A percentile compares a stretch with the other conserved stretches of the same genome.
Evolutionary conservation across 2,329 filamentous ascomycete genomes (phyloP).

Genomic region (Saccharata proteae): DNA sequence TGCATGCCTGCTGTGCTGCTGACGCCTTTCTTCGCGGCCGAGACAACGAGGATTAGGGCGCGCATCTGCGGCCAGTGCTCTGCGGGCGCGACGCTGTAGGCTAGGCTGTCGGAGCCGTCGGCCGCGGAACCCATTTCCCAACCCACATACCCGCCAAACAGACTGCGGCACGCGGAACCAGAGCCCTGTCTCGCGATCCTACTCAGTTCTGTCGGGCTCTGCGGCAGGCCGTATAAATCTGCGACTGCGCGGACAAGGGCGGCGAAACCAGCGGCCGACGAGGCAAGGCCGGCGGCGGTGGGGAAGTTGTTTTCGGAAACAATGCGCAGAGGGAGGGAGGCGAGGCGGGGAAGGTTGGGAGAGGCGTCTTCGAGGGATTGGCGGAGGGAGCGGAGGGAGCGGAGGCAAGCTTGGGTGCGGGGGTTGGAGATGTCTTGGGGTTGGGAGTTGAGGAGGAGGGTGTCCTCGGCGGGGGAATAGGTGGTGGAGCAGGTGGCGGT

Average conservation of each 20-base stretch:
- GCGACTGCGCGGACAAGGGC: conserved; percentile 73
- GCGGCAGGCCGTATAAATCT: conserved; percentile 75
- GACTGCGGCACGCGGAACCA: conserved; percentile 81
- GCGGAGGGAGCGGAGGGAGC: conserved; percentile 69
- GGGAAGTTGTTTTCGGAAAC: conserved; percentile 99
- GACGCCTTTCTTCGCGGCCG: conserved; percentile 90
- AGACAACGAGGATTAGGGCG: conserved; percentile 81
- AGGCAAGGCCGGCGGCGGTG: conserved; percentile 77
- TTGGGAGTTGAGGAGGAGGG: conserved; percentile 72
- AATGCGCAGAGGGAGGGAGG: conserved; percentile 63
- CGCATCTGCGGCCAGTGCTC: conserved; percentile 94
- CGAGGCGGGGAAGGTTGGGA: conserved; percentile 68
- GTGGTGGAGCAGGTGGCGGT: conserved; percentile 77
- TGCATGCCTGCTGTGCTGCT: conserved; percentile 93
- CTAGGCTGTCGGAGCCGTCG: conserved; percentile 78
- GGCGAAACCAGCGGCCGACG: conserved; percentile 53
- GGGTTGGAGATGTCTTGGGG: conserved; percentile 75
- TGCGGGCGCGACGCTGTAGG: conserved; percentile 77
- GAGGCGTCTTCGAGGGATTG: conserved; percentile 61
- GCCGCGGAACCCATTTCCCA: conserved; percentile 69
- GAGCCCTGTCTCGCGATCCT: conserved; percentile 87
- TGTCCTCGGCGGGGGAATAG: conserved; percentile 55
- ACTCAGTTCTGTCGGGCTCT: conserved; percentile 71
- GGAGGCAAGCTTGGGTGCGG: conserved; percentile 88
- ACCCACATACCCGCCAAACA: conserved; percentile 93